These are phyloP conservation scores for Ophiobolus disseminans DNA, from an alignment of 2,329 filamentous ascomycete genomes.

Conservation along the genomic window DNA sequence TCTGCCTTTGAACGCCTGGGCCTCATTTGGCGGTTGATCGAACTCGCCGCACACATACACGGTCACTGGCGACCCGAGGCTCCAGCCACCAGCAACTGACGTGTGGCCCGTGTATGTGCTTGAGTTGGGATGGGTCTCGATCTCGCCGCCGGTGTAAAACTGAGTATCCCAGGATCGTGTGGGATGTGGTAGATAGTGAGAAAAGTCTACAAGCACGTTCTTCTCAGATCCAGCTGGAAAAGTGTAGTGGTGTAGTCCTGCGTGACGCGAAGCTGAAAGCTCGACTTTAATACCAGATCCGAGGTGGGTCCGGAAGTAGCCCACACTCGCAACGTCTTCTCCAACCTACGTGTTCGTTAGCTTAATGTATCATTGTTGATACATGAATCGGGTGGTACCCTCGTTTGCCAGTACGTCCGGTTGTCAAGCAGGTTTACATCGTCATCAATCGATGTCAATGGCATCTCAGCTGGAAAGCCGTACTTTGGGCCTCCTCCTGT, in stretches of 20 bases:
- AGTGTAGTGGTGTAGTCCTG: constrained; percentile 47
- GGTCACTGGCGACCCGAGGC: constrained; percentile 44
- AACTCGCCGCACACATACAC: constrained; percentile 49
- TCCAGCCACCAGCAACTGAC: constrained; percentile 48
- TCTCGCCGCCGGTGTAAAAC: constrained; percentile 46
- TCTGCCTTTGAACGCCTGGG: constrained; percentile 40
- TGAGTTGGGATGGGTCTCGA: constrained; percentile 40
- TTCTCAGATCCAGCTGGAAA: constrained; percentile 48
- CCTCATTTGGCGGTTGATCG: constrained; percentile 29
- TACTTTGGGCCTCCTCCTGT: constrained; percentile 50
- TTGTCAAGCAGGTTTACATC: constrained; percentile 55
- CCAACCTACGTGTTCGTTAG: constrained; percentile 23
- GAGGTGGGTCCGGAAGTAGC: constrained; percentile 46
- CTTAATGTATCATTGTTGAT: background rate
- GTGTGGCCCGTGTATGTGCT: constrained; percentile 43
- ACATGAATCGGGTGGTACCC: constrained; percentile 21
- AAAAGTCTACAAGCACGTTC: constrained; percentile 57
- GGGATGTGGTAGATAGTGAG: constrained; percentile 52
- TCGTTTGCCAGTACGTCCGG: constrained; percentile 49
- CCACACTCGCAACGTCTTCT: constrained; percentile 44
- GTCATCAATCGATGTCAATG: constrained; percentile 47
- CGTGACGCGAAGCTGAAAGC: constrained; percentile 47
- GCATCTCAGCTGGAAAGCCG: constrained; percentile 51
- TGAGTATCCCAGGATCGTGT: constrained; percentile 46
- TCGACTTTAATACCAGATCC: constrained; percentile 46